Evolutionary conservation across 495 filamentous ascomycete genomes (phyloP), one percentile per base, ranked within the genome.

Genomic region (Annulohypoxylon nitens): DNA sequence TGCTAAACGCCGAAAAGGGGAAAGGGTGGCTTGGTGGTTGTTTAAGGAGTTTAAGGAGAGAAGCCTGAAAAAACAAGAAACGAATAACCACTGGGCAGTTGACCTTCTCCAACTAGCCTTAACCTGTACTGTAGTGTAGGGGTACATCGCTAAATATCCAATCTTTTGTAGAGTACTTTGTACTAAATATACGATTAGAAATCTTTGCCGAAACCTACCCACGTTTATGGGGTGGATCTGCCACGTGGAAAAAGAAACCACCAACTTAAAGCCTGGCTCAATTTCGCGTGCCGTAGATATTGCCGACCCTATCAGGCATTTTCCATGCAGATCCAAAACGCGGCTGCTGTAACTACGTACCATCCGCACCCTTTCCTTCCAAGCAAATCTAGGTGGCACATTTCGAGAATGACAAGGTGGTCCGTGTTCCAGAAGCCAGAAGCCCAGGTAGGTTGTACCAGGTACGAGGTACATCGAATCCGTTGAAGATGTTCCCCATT

Each of bases 201-300:
- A 71, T 67, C 72, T 75, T 71, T 75, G 72, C 72, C 72, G 72
- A 75, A 75, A 70, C 67, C 68, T 67, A 55, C 67, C 71, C 72
- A 75, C 72, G 72, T 69, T 69, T 70, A 64, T 61, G 53, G 48
- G 36, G 60, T 75, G 72, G 72, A 71, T 48, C 64, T 12, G 66
- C 72, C 72, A 75, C 72, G 72, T 75, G 72, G 72, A 68, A 75
- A 48, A 47, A 36, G 64, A 75, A 71, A 67, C 72, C 72, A 75
- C 72, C 23, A 50, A 64, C 67, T 67, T 67, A 45, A 70, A 71
- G 54, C 66, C 14, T 62, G 72, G 72, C 45, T 70, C 72, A 64
- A 48, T 63, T 70, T 75, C 72, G 72, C 72, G 72, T 75, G 72
- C 67, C 41, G 63, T 67, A 25, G 67, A 75, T 71, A 75, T 71